Evolutionary conservation across 108 stramenopile species (phyloP).

Genomic region (Stephanodiscus triporus): DNA sequence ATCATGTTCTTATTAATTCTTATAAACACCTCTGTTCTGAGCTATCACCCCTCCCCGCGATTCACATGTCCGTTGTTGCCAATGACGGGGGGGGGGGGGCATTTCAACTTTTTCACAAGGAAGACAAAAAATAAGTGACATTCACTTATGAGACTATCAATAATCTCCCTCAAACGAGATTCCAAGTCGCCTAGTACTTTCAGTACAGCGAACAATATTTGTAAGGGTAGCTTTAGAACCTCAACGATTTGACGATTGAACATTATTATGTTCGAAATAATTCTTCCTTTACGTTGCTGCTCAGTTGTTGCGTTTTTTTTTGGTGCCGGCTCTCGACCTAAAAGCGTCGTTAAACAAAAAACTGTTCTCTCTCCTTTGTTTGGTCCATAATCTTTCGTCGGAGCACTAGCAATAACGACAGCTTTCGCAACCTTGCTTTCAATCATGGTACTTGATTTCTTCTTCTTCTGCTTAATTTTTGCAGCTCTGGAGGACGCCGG

Average conservation of each 20-base stretch:
- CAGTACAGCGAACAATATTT: slow-evolving; percentile 26
- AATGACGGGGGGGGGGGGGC: too few species aligned
- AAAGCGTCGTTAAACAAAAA: not conserved
- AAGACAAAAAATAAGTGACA: not conserved
- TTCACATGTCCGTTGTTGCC: too few species aligned
- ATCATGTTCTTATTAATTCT: too few species aligned
- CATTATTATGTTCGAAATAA: slow-evolving; percentile 3
- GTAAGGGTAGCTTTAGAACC: slow-evolving; percentile 39
- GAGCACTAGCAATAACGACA: not conserved
- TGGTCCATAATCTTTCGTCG: not conserved
- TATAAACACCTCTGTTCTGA: too few species aligned
- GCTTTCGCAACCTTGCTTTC: not conserved
- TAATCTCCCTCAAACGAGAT: slow-evolving; percentile 19
- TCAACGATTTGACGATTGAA: slow-evolving; percentile 29
- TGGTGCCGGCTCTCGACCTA: not conserved
- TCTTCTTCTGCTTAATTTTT: slow-evolving; percentile 1
- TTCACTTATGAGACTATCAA: slow-evolving; percentile 16
- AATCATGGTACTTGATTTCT: not conserved
- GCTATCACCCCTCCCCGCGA: too few species aligned
- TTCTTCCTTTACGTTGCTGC: not conserved
- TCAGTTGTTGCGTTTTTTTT: not conserved
- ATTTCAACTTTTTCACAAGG: too few species aligned
- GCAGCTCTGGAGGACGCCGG: not conserved
- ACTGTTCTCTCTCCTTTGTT: not conserved
- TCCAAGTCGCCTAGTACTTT: slow-evolving; percentile 13